phyloP scores from a whole-genome alignment of 2,329 filamentous ascomycete genomes.

The Berkeleyomyces basicola region DNA sequence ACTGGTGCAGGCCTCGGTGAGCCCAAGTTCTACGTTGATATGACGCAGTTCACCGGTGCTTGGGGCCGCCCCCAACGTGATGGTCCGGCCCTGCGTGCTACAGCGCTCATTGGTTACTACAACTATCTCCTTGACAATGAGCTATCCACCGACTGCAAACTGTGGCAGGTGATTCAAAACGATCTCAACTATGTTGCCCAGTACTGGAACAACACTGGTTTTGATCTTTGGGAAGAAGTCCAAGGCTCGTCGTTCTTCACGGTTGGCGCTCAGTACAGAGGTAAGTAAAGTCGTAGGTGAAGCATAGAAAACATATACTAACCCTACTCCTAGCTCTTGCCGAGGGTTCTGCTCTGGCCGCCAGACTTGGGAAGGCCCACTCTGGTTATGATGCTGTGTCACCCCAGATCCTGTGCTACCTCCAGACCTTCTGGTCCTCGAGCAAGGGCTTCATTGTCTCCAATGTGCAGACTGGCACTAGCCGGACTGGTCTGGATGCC shows the following conservation, averaged over 20 bases:
- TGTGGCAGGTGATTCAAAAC: conserved; percentile 60
- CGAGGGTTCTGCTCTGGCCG: conserved; percentile 50
- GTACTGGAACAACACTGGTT: conserved; percentile 52
- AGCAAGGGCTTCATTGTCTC: conserved; percentile 45
- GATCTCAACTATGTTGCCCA: conserved; percentile 60
- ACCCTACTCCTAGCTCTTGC: conserved; percentile 32
- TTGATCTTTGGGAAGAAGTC: conserved; percentile 75
- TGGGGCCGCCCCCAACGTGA: conserved; percentile 71
- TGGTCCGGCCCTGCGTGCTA: conserved; percentile 61
- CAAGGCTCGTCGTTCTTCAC: conserved; percentile 68
- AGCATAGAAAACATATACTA: neutral
- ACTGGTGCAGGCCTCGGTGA: conserved; percentile 46
- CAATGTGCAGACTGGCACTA: conserved; percentile 39
- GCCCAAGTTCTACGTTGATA: conserved; percentile 54
- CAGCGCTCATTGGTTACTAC: conserved; percentile 53
- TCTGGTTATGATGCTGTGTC: conserved; percentile 45
- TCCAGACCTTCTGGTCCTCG: conserved; percentile 56
- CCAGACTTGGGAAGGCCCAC: conserved; percentile 43
- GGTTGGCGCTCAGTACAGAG: conserved; percentile 48
- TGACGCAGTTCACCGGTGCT: conserved; percentile 43
- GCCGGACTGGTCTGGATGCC: conserved; percentile 52
- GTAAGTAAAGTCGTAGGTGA: conserved; percentile 21
- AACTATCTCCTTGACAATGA: conserved; percentile 55
- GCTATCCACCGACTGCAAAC: conserved; percentile 33
- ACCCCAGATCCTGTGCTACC: conserved; percentile 54